Evolutionary conservation across 2,329 filamentous ascomycete species (phyloP), one percentile per base, ranked within the genome.

Genomic region (Tolypocladium endophyticum): DNA sequence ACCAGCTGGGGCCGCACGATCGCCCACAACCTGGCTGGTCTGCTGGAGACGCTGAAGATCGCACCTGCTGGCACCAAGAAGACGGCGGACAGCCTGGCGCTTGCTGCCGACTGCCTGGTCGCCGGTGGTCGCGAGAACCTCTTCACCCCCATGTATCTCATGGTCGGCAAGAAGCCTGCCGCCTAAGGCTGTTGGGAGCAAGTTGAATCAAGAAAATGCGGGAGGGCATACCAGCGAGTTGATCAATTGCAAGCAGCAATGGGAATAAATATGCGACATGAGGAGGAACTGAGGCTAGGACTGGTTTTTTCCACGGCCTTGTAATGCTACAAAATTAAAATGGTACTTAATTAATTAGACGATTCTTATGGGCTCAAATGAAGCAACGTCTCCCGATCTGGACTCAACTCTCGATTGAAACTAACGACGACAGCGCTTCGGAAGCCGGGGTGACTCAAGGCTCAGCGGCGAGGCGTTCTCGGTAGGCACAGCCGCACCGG

Each of bases 61-160:
- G 89, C 91, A 23, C 93, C 93, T 41, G 79, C 77, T 58, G 93
- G 93, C 56, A 95, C 92, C 55, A 90, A 91, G 78, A 96, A 96
- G 85, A 96, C 92, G n/a, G 92, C 92, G 14, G 89, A 97, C 76
- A 92, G 89, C 69, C 77, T 97, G 69, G 92, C 89, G 7, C 70
- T 86, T 61, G 92, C 90, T 38, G 92, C 85, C 14, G 92, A 97
- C 74, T 89, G 85, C 68, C 79, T 97, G 57, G 92, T 96, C 28
- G 90, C 89, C 55, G 93, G 93, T 75, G 93, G 87, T 41, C 84
- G 86, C 73, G 82, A 92, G 78, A 89, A 96, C 74, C 83, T 97
- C n/a, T 97, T 97, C 77, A 97, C 93, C 1, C 93, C 93, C 60
- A 97, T 97, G 93, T 97, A 96, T 78, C 80, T 97, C 71, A 97